Conservation (phyloP, 2,329 filamentous ascomycete genomes). For the Diaporthe ampelina region DNA sequence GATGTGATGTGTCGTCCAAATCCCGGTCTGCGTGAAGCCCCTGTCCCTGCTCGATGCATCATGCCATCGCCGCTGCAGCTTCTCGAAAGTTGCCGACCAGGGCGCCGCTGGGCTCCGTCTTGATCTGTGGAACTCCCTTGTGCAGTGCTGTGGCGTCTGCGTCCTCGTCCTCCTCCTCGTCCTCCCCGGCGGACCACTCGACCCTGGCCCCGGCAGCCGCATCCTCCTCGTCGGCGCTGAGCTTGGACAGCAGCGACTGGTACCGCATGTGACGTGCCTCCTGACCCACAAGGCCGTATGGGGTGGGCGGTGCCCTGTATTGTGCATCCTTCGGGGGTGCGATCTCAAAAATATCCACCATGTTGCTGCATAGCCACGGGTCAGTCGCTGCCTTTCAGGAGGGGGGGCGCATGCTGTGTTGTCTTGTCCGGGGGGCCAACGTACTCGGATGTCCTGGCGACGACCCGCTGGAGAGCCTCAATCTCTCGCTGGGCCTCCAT, state of each 20-base stretch:
- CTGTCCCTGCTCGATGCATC: constrained; percentile 43
- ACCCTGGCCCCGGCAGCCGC: constrained; percentile 60
- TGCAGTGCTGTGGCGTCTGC: constrained; percentile 63
- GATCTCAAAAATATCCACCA: constrained; percentile 78
- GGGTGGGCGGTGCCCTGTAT: constrained; percentile 52
- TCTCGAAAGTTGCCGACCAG: constrained; percentile 74
- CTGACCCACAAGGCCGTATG: constrained; percentile 66
- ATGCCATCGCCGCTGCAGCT: constrained; percentile 67
- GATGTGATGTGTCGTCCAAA: constrained; percentile 40
- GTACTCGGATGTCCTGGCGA: constrained; percentile 75
- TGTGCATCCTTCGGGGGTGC: constrained; percentile 63
- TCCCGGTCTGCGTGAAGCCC: constrained; percentile 39
- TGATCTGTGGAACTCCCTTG: constrained; percentile 54
- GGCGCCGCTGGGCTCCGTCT: constrained; percentile 56
- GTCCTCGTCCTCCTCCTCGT: constrained; percentile 65
- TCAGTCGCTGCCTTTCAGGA: constrained; percentile 29
- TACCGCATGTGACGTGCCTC: constrained; percentile 70
- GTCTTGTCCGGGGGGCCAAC: constrained; percentile 43
- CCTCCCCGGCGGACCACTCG: constrained; percentile 68
- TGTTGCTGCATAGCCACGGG: constrained; percentile 62
- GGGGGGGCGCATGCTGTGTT: background rate
- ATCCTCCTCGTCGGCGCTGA: constrained; percentile 61
- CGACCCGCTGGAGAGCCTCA: constrained; percentile 74
- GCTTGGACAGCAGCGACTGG: constrained; percentile 72
- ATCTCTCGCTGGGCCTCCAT: constrained; percentile 74